Conservation (phyloP, 2,329 filamentous ascomycete species). For the Penicillium thymicola region DNA sequence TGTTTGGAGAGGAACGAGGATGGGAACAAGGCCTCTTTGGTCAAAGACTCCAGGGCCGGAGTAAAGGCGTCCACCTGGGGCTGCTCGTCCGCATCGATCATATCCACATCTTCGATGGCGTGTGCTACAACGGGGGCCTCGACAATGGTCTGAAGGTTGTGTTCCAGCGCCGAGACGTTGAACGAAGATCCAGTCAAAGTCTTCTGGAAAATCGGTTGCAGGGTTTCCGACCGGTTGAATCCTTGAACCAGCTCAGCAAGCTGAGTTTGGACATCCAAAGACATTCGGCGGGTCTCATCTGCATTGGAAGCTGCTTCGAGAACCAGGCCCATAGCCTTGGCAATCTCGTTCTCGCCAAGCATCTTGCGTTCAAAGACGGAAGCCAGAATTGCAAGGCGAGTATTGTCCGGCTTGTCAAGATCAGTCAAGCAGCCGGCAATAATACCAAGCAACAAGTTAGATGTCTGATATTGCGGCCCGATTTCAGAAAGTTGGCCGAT, state of each 20-base stretch:
- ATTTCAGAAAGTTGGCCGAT: slow-evolving; percentile 35
- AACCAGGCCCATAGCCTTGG: slow-evolving; percentile 33
- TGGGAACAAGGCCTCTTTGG: slow-evolving; percentile 27
- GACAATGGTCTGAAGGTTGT: slow-evolving; percentile 69
- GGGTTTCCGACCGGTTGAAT: slow-evolving; percentile 59
- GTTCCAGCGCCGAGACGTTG: slow-evolving; percentile 71
- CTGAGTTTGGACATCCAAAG: slow-evolving; percentile 55
- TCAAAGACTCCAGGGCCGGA: slow-evolving; percentile 33
- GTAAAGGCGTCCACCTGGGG: slow-evolving; percentile 31
- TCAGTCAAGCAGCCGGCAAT: slow-evolving; percentile 34
- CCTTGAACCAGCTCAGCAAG: slow-evolving; percentile 65
- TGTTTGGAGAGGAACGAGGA: slow-evolving; percentile 38
- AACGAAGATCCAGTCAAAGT: slow-evolving; percentile 65
- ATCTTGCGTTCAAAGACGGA: slow-evolving; percentile 34
- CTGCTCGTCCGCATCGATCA: slow-evolving; percentile 42
- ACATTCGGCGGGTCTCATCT: slow-evolving; percentile 42
- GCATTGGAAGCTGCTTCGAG: slow-evolving; percentile 42
- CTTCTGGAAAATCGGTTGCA: slow-evolving; percentile 63
- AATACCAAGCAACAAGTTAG: slow-evolving; percentile 37
- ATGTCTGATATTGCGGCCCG: slow-evolving; percentile 31
- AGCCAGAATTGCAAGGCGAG: slow-evolving; percentile 48
- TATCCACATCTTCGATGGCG: slow-evolving; percentile 49
- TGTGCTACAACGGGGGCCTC: slow-evolving; percentile 55
- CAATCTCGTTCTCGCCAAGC: slow-evolving; percentile 31
- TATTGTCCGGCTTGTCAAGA: slow-evolving; percentile 32